Conservation (phyloP, 805 yeast genomes). For the Wickerhamomyces chaumierensis region DNA sequence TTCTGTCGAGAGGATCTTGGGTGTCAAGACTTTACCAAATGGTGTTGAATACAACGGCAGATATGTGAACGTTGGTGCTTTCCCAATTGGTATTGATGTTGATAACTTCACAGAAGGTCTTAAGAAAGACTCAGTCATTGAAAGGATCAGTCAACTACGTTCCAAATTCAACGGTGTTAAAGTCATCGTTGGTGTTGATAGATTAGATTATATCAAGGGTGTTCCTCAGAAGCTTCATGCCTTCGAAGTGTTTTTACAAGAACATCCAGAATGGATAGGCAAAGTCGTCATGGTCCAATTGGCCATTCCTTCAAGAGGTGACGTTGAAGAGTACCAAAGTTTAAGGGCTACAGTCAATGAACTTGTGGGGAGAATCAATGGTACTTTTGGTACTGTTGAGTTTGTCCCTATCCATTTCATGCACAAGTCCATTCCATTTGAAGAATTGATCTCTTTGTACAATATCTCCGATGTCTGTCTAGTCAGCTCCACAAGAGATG, state of each 20-base stretch:
- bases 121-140: conserved; percentile 45
- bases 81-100: conserved; percentile 98
- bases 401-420: conserved; percentile 95
- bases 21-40: conserved; percentile 78
- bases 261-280: conserved; percentile 97
- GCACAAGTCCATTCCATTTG: conserved; percentile 85
- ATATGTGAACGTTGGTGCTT: conserved; percentile 82
- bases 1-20: conserved; percentile 74
- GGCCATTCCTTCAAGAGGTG: conserved; percentile 96
- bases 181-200: conserved; percentile 91
- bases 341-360: conserved; percentile 91
- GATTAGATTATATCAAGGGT: conserved; percentile 94
- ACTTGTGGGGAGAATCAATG: conserved; percentile 92
- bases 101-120: conserved; percentile 81
- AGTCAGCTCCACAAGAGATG: conserved; percentile 92
- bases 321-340: conserved; percentile 94
- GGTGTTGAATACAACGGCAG: conserved; percentile 74
- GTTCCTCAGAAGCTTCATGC: conserved; percentile 97
- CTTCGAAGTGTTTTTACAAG: conserved; percentile 80
- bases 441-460: conserved; percentile 84
- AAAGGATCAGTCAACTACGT: conserved; percentile 53
- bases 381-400: conserved; percentile 91
- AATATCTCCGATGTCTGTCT: conserved; percentile 81
- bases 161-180: conserved; percentile 66
- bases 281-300: conserved; percentile 92